These are phyloP conservation scores for Fusarium begoniae DNA, from an alignment of 2,329 filamentous ascomycete genomes.

Conservation along the genomic window DNA sequence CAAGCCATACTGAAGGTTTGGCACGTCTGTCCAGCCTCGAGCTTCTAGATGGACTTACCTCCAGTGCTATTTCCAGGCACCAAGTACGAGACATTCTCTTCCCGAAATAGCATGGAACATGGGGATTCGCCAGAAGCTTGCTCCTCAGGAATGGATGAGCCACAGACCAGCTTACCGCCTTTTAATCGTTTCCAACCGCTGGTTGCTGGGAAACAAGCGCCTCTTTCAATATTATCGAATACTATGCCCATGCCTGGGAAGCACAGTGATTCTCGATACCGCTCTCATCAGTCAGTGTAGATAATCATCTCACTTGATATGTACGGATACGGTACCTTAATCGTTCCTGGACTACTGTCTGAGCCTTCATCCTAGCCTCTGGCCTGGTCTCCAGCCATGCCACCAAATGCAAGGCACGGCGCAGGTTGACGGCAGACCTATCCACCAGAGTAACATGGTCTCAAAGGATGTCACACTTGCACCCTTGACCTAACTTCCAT, in stretches of 20 bases:
- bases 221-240: not conserved
- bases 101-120: conserved; percentile 15
- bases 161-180: conserved; percentile 14
- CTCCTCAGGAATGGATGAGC: conserved; percentile 23
- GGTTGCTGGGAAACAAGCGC: conserved; percentile 21
- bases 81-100: not conserved
- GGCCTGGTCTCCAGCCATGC: conserved; percentile 40
- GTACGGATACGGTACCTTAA: conserved; percentile 25
- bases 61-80: conserved; percentile 18
- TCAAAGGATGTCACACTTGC: conserved; percentile 25
- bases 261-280: not conserved
- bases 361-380: conserved; percentile 33
- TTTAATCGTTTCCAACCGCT: not conserved
- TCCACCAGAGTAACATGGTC: conserved; percentile 30
- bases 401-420: conserved; percentile 44
- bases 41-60: conserved; percentile 2
- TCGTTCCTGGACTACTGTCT: conserved; percentile 40
- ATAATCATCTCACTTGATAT: conserved; percentile 11
- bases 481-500: conserved; percentile 16
- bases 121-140: not conserved
- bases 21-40: conserved; percentile 4
- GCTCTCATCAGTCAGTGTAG: not conserved
- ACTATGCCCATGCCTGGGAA: not conserved
- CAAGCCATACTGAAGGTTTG: conserved; percentile 3
- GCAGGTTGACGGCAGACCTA: conserved; percentile 42